These are phyloP conservation scores for Leishmania turanica DNA, from an alignment of 208 protist species.

Conservation along the genomic window DNA sequence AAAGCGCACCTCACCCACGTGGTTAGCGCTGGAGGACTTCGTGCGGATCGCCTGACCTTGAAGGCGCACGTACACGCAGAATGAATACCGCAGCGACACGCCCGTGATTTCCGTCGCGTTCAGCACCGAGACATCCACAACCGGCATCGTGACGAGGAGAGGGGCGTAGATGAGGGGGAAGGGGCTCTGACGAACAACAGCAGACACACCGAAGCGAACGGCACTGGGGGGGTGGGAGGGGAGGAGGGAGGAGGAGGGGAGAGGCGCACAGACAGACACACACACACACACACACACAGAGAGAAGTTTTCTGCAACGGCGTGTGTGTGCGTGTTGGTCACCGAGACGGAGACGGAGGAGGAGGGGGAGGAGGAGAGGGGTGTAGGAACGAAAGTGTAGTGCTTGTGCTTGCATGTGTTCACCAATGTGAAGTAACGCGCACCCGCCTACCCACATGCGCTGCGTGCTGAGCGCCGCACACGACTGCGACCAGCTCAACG, in stretches of 20 bases:
- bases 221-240: not conserved
- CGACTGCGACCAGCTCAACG: not conserved
- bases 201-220: not conserved
- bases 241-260: not conserved
- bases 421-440: conserved; percentile 1
- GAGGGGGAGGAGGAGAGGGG: not conserved
- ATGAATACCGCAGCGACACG: conserved; percentile 34
- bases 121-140: conserved; percentile 46
- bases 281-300: not conserved
- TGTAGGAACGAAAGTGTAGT: not conserved
- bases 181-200: not conserved
- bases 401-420: conserved; percentile 1
- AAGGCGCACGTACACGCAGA: conserved; percentile 57
- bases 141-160: conserved; percentile 27
- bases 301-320: not conserved
- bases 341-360: not conserved
- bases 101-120: conserved; percentile 33
- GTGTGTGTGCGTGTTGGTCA: not conserved
- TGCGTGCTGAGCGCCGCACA: not conserved
- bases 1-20: conserved; percentile 27
- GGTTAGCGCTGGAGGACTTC: conserved; percentile 18
- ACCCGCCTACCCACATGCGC: not conserved
- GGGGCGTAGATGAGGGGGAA: not conserved
- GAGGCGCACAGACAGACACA: not conserved
- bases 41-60: conserved; percentile 64